Evolutionary conservation across 2,329 filamentous ascomycete species (phyloP).

Genomic region (Stemphylium lycopersici): DNA sequence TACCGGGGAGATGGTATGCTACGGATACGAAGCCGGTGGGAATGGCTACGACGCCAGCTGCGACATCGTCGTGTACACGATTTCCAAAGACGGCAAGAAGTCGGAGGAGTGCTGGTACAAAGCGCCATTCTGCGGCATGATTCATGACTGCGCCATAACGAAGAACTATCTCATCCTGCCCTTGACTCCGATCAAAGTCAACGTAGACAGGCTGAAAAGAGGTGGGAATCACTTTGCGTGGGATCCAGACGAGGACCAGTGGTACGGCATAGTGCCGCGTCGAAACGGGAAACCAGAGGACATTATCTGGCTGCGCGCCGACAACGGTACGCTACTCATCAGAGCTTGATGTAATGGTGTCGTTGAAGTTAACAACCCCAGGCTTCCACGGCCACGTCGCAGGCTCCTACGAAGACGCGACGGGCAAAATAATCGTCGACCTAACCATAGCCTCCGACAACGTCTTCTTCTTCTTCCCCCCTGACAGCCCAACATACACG

Average conservation of each 20-base stretch:
- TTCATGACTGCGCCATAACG: constrained; percentile 51
- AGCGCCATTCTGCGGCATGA: constrained; percentile 48
- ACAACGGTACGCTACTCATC: constrained; percentile 52
- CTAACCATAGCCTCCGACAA: constrained; percentile 51
- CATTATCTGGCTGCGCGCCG: constrained; percentile 59
- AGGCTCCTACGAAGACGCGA: constrained; percentile 50
- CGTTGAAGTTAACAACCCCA: constrained; percentile 7
- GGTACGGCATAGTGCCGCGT: constrained; percentile 61
- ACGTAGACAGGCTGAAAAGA: constrained; percentile 44
- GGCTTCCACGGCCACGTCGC: constrained; percentile 53
- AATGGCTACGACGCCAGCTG: constrained; percentile 40
- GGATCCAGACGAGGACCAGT: constrained; percentile 60
- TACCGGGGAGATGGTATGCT: constrained; percentile 51
- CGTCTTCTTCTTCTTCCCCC: constrained; percentile 53
- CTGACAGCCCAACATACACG: constrained; percentile 37
- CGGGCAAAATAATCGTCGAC: constrained; percentile 49
- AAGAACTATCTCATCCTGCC: constrained; percentile 49
- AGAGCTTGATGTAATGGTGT: no score
- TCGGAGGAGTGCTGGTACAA: constrained; percentile 52
- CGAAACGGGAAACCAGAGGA: constrained; percentile 59
- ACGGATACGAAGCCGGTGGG: constrained; percentile 52
- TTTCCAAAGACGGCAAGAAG: constrained; percentile 47
- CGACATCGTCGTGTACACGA: constrained; percentile 51
- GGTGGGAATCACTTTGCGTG: constrained; percentile 52
- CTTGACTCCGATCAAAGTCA: constrained; percentile 47